These are phyloP conservation scores for Chlamydomonas sphaeroides DNA, from an alignment of 139 green algal species.

Conservation along the genomic window DNA sequence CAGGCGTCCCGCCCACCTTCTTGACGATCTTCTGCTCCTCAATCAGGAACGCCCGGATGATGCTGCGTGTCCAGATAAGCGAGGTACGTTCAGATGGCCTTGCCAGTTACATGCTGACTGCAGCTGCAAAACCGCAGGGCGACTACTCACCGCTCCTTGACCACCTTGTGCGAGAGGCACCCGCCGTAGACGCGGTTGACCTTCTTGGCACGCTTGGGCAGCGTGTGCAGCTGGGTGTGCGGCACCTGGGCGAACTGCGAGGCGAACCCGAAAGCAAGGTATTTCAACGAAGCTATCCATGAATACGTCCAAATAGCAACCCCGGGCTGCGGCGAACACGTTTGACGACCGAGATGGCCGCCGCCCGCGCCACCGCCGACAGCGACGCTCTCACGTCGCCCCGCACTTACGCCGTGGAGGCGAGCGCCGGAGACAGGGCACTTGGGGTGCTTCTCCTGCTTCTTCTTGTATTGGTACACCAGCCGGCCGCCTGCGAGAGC, in stretches of 20 bases:
- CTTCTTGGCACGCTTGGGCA: conserved; percentile 91
- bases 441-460: conserved; percentile 82
- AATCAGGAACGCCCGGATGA: conserved; percentile 96
- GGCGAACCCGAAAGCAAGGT: not conserved
- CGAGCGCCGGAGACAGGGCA: conserved; percentile 82
- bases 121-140: too few relatives aligned
- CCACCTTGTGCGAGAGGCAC: conserved; percentile 84
- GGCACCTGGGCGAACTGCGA: conserved; percentile 19
- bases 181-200: conserved; percentile 96
- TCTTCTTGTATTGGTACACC: conserved; percentile 92
- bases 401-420: conserved; percentile 84
- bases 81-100: too few relatives aligned
- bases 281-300: too few relatives aligned
- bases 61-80: too few relatives aligned
- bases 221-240: conserved; percentile 45
- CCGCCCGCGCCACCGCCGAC: not conserved
- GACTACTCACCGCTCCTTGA: conserved; percentile 80
- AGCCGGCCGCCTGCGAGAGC: conserved; percentile 92
- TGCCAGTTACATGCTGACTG: too few relatives aligned
- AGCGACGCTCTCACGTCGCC: not conserved
- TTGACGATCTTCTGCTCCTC: conserved; percentile 99
- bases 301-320: too few relatives aligned
- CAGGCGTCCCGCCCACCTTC: conserved; percentile 78
- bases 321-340: not conserved
- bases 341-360: conserved; percentile 18